Evolutionary conservation across 306 rosid genomes (phyloP).

Genomic region (Quercus mongolica): DNA sequence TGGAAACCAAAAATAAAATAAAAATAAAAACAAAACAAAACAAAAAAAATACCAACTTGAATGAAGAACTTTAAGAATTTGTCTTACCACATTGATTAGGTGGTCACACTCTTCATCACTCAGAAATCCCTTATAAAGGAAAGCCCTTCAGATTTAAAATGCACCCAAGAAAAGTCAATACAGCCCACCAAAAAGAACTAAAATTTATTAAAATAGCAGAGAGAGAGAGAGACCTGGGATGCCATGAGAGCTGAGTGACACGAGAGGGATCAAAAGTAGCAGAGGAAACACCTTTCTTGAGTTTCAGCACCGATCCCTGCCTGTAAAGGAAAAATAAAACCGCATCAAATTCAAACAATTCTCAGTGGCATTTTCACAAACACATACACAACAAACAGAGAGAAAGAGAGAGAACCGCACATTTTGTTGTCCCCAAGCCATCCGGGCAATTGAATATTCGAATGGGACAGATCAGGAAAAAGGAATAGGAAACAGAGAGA

Average conservation of each 20-base stretch:
- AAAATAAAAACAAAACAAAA: no score
- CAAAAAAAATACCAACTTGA: conserved; percentile 1
- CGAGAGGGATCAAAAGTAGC: conserved; percentile 69
- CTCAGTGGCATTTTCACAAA: neutral
- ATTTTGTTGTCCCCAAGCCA: conserved; percentile 24
- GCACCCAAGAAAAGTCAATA: neutral
- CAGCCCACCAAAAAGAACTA: neutral
- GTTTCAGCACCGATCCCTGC: conserved; percentile 48
- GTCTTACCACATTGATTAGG: conserved; percentile 55
- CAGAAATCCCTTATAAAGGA: conserved; percentile 63
- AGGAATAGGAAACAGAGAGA: conserved; percentile 42
- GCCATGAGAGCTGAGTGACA: conserved; percentile 86
- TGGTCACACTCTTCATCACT: conserved; percentile 85
- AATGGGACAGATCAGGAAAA: conserved; percentile 39
- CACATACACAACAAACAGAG: neutral
- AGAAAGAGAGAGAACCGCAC: conserved; percentile 19
- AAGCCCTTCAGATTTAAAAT: conserved; percentile 66
- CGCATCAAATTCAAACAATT: neutral
- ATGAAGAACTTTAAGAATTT: neutral
- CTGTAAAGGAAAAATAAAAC: conserved; percentile 19
- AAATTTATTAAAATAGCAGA: neutral
- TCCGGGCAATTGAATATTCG: conserved; percentile 45
- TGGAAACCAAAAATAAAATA: neutral
- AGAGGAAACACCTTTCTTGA: conserved; percentile 37
- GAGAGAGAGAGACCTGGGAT: conserved; percentile 59